Evolutionary conservation across 163 green algal species (phyloP).

Genomic region (Chlorella variabilis): DNA sequence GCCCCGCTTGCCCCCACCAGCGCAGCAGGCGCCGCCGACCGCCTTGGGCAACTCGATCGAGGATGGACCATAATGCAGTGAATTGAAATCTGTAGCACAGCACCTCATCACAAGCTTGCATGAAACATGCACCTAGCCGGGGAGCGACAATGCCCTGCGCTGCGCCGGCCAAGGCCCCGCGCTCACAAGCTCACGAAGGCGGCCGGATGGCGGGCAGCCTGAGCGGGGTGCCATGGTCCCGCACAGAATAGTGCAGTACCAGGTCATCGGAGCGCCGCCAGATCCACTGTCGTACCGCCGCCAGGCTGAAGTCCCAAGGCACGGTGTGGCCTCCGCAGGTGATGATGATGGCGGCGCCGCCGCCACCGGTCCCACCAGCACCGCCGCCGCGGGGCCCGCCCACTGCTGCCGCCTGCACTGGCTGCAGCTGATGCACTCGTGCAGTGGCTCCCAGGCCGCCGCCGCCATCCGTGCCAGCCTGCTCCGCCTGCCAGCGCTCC

Average conservation of each 20-base stretch:
- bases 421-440: conserved; percentile 15
- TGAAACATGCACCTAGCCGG: too few relatives aligned
- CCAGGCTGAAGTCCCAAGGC: conserved; percentile 80
- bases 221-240: conserved; percentile 32
- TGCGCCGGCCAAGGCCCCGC: too few relatives aligned
- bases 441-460: background rate
- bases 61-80: too few relatives aligned
- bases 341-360: conserved; percentile 51
- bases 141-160: too few relatives aligned
- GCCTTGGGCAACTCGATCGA: too few relatives aligned
- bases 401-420: background rate
- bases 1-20: too few relatives aligned
- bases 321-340: conserved; percentile 83
- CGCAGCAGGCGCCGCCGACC: too few relatives aligned
- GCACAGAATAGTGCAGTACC: conserved; percentile 69
- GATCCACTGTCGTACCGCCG: conserved; percentile 83
- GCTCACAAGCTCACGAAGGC: background rate
- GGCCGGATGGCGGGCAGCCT: conserved; percentile 39
- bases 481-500: conserved; percentile 23
- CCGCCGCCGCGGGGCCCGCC: too few relatives aligned
- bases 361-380: background rate
- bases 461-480: background rate
- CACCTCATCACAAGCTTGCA: too few relatives aligned
- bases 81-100: too few relatives aligned
- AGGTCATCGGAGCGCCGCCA: conserved; percentile 88